Evolutionary conservation across 192 early-diverging fungal species (phyloP), one percentile per base, ranked within the genome.

Genomic region (Lunasporangiospora selenospora): DNA sequence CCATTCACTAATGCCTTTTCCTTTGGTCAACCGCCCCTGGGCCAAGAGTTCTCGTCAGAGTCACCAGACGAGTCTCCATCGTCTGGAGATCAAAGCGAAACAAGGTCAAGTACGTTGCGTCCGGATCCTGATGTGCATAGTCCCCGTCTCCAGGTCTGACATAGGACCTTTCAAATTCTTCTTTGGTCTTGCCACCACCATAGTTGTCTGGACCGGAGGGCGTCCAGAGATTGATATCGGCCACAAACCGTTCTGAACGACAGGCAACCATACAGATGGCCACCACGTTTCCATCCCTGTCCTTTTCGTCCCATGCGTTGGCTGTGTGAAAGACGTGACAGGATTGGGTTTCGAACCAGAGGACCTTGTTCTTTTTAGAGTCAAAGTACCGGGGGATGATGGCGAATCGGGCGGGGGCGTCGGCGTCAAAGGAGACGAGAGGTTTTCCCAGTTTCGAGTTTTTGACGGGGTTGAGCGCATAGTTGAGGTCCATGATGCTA

Each of bases 261-360:
- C 58, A 54, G 33, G 67, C 67, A 4, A 53, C 62, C 53, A 71
- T 55, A 36, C 67, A 71, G 4, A 71, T 46, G 8, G 67, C 67
- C 12, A 62, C 32, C 13, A 71, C 52, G 5, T 62, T 61, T 8
- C 67, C 67, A 3, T 71, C 38, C 5, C 44, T 15, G 33, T 71
- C 67, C 15, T 23, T 54, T 30, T 71, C 67, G 7, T 71, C 59
- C 67, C 67, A 71, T 19, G 67, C 58, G 19, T 71, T 71, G 39
- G 58, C 67, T 0, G 67, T 71, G 16, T 71, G 67, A 40, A 71
- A 71, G 36, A 71, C 62, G 33, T 71, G 67, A 29, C 58, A 71
- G 24, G 58, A 19, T 4, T 51, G 58, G 3, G 67, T 30, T 32
- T 71, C 58, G 53, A 71, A 71, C 67, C 67, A 71, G 40, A 43